Evolutionary conservation across 73 alveolate species (phyloP).

Genomic region (Paramecium sexaurelia): DNA sequence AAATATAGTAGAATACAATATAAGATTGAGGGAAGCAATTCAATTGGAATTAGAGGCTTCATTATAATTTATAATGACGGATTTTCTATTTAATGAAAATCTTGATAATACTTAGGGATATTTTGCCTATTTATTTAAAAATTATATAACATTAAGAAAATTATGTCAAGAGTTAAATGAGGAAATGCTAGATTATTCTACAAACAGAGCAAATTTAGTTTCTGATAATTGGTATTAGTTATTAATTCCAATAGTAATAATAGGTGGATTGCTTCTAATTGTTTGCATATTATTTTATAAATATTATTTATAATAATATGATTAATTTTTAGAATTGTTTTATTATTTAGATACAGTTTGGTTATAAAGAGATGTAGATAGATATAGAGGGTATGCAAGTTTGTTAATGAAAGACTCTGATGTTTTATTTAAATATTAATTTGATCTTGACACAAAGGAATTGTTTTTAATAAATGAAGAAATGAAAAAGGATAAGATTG

Average conservation of each 20-base stretch:
- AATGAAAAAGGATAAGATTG: conserved; percentile 2
- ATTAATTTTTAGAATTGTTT: background rate
- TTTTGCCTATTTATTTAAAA: background rate
- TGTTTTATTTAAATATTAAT: conserved; percentile 41
- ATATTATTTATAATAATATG: background rate
- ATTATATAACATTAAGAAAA: background rate
- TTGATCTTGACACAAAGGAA: conserved; percentile 26
- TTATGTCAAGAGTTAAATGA: background rate
- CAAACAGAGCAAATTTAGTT: background rate
- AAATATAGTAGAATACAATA: background rate
- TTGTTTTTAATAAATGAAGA: background rate
- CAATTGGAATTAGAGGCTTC: background rate
- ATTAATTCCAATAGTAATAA: background rate
- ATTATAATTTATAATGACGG: background rate
- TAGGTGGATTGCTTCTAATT: background rate
- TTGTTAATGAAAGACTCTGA: background rate
- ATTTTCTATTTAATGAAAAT: background rate
- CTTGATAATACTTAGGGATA: background rate
- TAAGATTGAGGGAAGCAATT: conserved; percentile 10
- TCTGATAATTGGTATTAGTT: background rate
- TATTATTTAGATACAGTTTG: background rate
- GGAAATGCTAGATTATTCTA: conserved; percentile 14
- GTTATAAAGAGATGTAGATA: conserved; percentile 35
- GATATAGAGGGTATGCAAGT: conserved; percentile 17
- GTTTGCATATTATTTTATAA: background rate